These are phyloP conservation scores for Flaveria robusta DNA, from an alignment of 129 eudicot genomes.

Conservation along the genomic window DNA sequence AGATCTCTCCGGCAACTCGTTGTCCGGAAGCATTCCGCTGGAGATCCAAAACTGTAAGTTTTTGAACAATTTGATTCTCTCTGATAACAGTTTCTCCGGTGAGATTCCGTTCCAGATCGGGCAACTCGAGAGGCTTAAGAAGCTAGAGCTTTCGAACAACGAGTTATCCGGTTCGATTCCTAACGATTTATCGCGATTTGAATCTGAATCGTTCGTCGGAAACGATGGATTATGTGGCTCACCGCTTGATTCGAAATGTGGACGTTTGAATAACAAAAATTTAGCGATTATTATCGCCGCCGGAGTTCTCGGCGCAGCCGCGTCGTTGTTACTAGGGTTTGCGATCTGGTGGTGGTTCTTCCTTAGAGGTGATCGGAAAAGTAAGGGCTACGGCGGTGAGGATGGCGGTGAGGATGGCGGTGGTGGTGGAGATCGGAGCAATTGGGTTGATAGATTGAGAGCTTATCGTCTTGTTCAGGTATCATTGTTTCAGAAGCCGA, in stretches of 20 bases:
- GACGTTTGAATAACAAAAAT: conserved; percentile 47
- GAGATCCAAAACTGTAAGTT: conserved; percentile 63
- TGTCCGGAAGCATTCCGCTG: conserved; percentile 58
- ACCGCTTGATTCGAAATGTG: conserved; percentile 53
- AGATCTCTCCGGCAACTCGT: conserved; percentile 58
- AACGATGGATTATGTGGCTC: conserved; percentile 68
- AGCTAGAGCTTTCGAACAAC: conserved; percentile 48
- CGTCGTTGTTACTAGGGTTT: conserved; percentile 56
- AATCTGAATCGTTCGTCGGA: conserved; percentile 44
- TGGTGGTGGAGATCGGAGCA: conserved; percentile 40
- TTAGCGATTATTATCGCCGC: conserved; percentile 67
- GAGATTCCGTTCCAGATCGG: conserved; percentile 60
- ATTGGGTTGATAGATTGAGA: conserved; percentile 59
- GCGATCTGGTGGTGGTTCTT: conserved; percentile 77
- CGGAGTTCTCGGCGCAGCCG: conserved; percentile 64
- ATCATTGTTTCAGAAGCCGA: conserved; percentile 61
- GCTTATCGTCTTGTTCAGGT: conserved; percentile 64
- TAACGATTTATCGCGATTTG: conserved; percentile 43
- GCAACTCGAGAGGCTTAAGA: conserved; percentile 56
- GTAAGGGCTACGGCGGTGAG: conserved; percentile 37
- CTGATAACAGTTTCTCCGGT: conserved; percentile 57
- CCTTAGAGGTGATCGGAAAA: conserved; percentile 34
- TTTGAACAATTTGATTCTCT: conserved; percentile 48
- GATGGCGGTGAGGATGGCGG: conserved; percentile 31
- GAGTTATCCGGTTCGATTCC: conserved; percentile 63